phyloP scores from a whole-genome alignment of 2,329 filamentous ascomycete species.

The Bipolaris gigantea region DNA sequence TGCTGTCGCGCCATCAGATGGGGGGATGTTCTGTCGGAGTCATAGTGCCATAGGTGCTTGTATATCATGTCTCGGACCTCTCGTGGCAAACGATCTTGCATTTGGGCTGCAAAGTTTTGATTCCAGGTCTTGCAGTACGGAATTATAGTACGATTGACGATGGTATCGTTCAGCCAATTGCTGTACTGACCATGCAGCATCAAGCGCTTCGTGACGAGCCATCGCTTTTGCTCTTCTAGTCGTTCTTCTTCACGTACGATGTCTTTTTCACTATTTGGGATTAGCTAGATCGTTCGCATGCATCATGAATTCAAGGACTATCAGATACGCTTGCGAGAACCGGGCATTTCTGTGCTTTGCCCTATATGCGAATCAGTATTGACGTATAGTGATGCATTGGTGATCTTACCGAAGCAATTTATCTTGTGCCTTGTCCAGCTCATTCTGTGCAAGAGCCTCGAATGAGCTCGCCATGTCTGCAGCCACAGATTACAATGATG shows the following conservation, averaged over 20 bases:
- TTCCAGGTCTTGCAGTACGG: constrained; percentile 6
- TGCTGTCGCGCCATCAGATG: neutral
- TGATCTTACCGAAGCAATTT: neutral
- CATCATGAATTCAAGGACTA: neutral
- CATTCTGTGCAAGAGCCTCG: neutral
- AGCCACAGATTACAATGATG: no score
- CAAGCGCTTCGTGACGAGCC: constrained; percentile 1
- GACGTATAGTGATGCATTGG: neutral
- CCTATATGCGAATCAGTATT: neutral
- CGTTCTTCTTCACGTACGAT: neutral
- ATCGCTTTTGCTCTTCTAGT: neutral
- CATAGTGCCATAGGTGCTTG: neutral
- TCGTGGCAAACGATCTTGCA: constrained; percentile 1
- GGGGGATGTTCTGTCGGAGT: neutral
- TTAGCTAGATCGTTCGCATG: neutral
- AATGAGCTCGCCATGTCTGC: neutral
- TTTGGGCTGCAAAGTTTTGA: neutral
- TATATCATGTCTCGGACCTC: constrained; percentile 8
- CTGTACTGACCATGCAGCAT: constrained; percentile 1
- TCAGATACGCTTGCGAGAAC: neutral
- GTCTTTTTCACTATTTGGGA: neutral
- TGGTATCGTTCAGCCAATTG: constrained; percentile 2
- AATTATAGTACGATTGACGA: neutral
- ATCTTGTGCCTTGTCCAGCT: neutral
- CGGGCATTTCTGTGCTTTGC: neutral